Evolutionary conservation across 371 early-diverging fungal species (phyloP).

Genomic region (Synchytrium microbalum): DNA sequence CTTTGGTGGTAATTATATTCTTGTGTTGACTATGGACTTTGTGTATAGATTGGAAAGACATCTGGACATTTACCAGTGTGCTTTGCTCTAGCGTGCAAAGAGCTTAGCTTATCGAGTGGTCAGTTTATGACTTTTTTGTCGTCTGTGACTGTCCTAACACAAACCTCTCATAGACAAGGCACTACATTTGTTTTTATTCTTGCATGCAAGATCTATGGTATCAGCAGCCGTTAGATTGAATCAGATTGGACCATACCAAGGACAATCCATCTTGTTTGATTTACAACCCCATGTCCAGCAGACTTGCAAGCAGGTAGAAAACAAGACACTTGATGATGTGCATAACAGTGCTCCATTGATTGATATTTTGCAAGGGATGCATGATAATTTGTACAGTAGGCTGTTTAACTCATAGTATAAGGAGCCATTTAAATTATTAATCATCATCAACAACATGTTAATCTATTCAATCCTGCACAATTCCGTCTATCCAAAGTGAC

Average conservation of each 20-base stretch:
- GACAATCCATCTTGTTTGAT: constrained; percentile 62
- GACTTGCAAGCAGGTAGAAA: too few relatives aligned
- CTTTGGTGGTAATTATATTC: constrained; percentile 21
- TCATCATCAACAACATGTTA: too few relatives aligned
- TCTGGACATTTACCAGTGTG: constrained; percentile 63
- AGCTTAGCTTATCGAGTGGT: constrained; percentile 37
- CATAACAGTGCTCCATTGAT: too few relatives aligned
- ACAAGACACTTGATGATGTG: too few relatives aligned
- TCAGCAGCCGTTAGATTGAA: constrained; percentile 87
- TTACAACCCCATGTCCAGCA: constrained; percentile 46
- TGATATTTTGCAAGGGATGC: constrained; percentile 83
- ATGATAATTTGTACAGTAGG: constrained; percentile 78
- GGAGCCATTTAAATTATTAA: too few relatives aligned
- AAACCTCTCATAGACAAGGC: constrained; percentile 2
- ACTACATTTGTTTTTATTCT: constrained; percentile 67
- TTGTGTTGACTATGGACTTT: neutral
- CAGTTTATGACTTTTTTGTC: constrained; percentile 10
- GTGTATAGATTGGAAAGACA: constrained; percentile 16
- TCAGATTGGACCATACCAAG: constrained; percentile 79
- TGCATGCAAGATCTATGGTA: constrained; percentile 70
- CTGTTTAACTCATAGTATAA: constrained; percentile 70
- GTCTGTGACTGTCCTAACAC: constrained; percentile 3
- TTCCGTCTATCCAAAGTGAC: too few relatives aligned
- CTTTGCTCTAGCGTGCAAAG: constrained; percentile 59
- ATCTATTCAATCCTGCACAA: too few relatives aligned